These are phyloP conservation scores for Yamadazyma epiphylla DNA, from an alignment of 1,139 yeast genomes.

Conservation along the genomic window DNA sequence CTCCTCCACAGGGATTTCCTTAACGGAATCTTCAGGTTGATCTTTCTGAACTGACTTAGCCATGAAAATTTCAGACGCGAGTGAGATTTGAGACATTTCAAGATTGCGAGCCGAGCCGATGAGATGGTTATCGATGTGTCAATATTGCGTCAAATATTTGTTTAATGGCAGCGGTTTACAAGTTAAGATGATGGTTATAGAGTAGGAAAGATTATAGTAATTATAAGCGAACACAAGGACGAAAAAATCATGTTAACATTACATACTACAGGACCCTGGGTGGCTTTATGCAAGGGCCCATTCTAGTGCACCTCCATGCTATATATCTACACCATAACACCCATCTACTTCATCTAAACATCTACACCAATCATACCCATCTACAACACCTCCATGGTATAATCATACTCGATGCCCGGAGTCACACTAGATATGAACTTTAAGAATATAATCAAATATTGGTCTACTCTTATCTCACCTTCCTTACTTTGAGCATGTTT, in stretches of 20 bases:
- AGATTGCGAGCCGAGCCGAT: no score
- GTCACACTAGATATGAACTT: conserved; percentile 96
- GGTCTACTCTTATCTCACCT: conserved; percentile 71
- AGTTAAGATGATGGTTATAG: neutral
- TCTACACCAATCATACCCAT: neutral
- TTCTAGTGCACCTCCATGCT: conserved; percentile 1
- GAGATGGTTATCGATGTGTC: no score
- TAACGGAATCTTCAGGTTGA: neutral
- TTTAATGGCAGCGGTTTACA: no score
- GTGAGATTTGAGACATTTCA: no score
- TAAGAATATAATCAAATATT: conserved; percentile 79
- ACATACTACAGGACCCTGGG: no score
- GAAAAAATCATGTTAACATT: no score
- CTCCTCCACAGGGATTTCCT: conserved; percentile 4
- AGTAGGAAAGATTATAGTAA: neutral
- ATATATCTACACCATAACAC: conserved; percentile 1
- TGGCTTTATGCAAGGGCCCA: conserved; percentile 2
- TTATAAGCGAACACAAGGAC: no score
- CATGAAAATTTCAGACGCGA: conserved; percentile 1
- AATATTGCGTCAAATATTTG: no score
- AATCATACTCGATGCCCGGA: conserved; percentile 96
- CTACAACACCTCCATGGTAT: conserved; percentile 85
- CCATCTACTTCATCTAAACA: no score
- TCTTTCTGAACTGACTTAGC: conserved; percentile 5
- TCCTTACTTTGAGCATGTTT: conserved; percentile 37